These are phyloP conservation scores for Spongiforma sp. DNA, from an alignment of 1,284 basidiomycete species.

Conservation along the genomic window DNA sequence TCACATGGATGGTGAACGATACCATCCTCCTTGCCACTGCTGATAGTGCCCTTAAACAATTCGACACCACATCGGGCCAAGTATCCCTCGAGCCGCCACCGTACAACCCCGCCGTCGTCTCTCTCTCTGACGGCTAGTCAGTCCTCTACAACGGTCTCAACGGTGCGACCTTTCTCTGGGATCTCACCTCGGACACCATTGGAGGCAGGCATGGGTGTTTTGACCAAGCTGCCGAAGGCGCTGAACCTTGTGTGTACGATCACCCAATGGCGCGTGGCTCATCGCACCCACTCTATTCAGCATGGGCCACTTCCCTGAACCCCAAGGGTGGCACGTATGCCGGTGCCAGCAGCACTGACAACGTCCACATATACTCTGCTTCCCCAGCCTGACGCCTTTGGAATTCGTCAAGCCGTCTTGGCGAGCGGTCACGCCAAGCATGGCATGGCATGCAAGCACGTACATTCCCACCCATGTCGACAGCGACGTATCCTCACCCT, in stretches of 20 bases:
- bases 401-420: slow-evolving; percentile 58
- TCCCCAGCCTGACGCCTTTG: slow-evolving; percentile 64
- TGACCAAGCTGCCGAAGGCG: slow-evolving; percentile 55
- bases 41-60: slow-evolving; percentile 76
- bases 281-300: slow-evolving; percentile 45
- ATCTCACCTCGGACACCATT: slow-evolving; percentile 63
- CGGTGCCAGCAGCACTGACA: slow-evolving; percentile 78
- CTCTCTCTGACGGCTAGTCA: slow-evolving; percentile 66
- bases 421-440: slow-evolving; percentile 79
- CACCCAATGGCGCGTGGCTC: too few species aligned
- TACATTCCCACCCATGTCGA: slow-evolving; percentile 51
- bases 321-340: slow-evolving; percentile 77
- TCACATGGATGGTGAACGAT: slow-evolving; percentile 75
- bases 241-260: slow-evolving; percentile 67
- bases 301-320: slow-evolving; percentile 83
- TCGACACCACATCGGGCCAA: slow-evolving; percentile 68
- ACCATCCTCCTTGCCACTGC: slow-evolving; percentile 72
- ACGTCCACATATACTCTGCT: slow-evolving; percentile 70
- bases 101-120: slow-evolving; percentile 78
- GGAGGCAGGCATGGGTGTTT: slow-evolving; percentile 77
- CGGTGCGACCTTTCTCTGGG: slow-evolving; percentile 76
- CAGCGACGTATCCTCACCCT: slow-evolving; percentile 3
- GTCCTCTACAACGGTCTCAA: slow-evolving; percentile 83
- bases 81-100: slow-evolving; percentile 64
- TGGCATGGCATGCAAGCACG: slow-evolving; percentile 81